Conservation (phyloP, 176 grass and related monocot species). For the Oryza officinalis region DNA sequence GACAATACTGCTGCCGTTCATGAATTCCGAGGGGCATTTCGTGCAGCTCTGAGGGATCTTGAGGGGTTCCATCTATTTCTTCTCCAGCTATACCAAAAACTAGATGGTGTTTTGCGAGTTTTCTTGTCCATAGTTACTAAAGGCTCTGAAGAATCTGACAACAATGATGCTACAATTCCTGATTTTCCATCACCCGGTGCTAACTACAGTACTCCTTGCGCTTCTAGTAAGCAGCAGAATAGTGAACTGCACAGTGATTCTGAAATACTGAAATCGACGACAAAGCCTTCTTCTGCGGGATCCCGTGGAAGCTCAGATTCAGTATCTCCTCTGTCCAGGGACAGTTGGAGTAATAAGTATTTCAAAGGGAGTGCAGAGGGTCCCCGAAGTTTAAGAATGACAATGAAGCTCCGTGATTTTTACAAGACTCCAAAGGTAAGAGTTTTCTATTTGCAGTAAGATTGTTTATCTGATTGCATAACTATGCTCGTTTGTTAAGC, state of each 20-base stretch:
- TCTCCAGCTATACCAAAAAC: slow-evolving; percentile 85
- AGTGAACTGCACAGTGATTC: slow-evolving; percentile 54
- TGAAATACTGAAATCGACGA: slow-evolving; percentile 49
- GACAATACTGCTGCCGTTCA: slow-evolving; percentile 56
- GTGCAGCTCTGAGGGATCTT: slow-evolving; percentile 81
- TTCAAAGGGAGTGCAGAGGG: slow-evolving; percentile 66
- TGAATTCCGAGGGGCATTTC: slow-evolving; percentile 93
- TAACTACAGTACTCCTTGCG: slow-evolving; percentile 39
- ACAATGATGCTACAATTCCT: slow-evolving; percentile 37
- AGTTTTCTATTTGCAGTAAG: slow-evolving; percentile 9
- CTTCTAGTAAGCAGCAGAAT: slow-evolving; percentile 43
- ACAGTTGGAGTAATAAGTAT: slow-evolving; percentile 61
- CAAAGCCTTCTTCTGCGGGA: slow-evolving; percentile 60
- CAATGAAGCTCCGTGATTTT: slow-evolving; percentile 89
- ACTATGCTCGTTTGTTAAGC: slow-evolving; percentile 14
- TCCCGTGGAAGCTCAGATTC: slow-evolving; percentile 76
- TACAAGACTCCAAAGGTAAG: slow-evolving; percentile 77
- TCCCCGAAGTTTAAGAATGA: slow-evolving; percentile 73
- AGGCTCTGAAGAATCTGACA: slow-evolving; percentile 66
- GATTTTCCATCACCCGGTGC: slow-evolving; percentile 54
- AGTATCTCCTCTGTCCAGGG: slow-evolving; percentile 66
- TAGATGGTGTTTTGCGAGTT: slow-evolving; percentile 77
- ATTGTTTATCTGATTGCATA: neutral
- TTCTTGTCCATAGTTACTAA: slow-evolving; percentile 78
- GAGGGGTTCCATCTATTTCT: slow-evolving; percentile 94